These are phyloP conservation scores for Aureobasidium namibiae DNA, from an alignment of 2,329 filamentous ascomycete genomes.

Conservation along the genomic window DNA sequence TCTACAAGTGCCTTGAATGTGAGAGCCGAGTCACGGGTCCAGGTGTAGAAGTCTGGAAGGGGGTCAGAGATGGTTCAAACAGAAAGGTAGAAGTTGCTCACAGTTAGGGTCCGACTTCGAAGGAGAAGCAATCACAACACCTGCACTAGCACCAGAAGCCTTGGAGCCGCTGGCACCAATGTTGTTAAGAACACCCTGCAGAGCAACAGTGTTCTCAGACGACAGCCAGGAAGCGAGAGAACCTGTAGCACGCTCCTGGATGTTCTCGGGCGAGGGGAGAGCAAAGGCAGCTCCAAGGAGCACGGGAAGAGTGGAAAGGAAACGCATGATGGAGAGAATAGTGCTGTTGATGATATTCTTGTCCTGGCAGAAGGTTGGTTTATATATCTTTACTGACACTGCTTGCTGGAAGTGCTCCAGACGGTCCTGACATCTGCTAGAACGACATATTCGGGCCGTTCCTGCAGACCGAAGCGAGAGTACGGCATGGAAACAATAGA, in stretches of 20 bases:
- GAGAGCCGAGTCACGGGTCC: slow-evolving; percentile 67
- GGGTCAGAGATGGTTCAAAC: background rate
- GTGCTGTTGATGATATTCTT: background rate
- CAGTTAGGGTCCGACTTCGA: slow-evolving; percentile 47
- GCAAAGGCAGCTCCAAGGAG: slow-evolving; percentile 12
- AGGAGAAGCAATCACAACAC: slow-evolving; percentile 49
- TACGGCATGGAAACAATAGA: background rate
- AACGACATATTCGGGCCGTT: background rate
- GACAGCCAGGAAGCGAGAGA: slow-evolving; percentile 30
- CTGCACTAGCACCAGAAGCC: slow-evolving; percentile 40
- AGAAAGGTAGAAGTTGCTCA: slow-evolving; percentile 24
- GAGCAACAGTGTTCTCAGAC: slow-evolving; percentile 39
- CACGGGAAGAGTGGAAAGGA: slow-evolving; percentile 8
- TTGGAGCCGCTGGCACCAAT: slow-evolving; percentile 45
- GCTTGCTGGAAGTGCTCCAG: background rate
- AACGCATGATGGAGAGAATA: slow-evolving; percentile 1
- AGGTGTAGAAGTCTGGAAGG: slow-evolving; percentile 62
- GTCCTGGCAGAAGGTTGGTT: background rate
- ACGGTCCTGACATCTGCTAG: background rate
- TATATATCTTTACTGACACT: background rate
- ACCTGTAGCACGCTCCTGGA: slow-evolving; percentile 17
- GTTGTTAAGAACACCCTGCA: slow-evolving; percentile 47
- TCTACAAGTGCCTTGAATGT: slow-evolving; percentile 63
- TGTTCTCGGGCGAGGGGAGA: slow-evolving; percentile 14
- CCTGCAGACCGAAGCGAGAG: background rate